Percentiles rank a stretch among this genome's conserved stretches.
phyloP scores from a whole-genome alignment of 352 stramenopile species.

The Sclerospora graminicola region DNA sequence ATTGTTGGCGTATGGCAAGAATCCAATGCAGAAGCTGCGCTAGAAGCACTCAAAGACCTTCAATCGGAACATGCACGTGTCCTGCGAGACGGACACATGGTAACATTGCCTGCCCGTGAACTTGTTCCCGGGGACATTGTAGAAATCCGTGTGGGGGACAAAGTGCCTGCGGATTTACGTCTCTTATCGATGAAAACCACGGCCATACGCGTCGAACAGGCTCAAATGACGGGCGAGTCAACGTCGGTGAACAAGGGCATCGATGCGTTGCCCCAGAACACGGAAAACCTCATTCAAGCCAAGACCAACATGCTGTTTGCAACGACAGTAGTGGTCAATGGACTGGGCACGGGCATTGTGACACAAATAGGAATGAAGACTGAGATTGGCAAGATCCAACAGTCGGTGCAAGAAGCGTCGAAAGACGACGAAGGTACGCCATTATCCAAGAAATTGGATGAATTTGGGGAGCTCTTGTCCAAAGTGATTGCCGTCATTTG shows the following conservation, averaged over 20 bases:
- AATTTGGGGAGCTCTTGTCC: slow-evolving; percentile 95
- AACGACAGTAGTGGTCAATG: slow-evolving; percentile 95
- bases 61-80: slow-evolving; percentile 89
- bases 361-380: slow-evolving; percentile 95
- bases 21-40: slow-evolving; percentile 87
- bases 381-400: slow-evolving; percentile 98
- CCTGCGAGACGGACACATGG: slow-evolving; percentile 77
- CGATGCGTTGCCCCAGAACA: slow-evolving; percentile 49
- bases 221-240: slow-evolving; percentile 94
- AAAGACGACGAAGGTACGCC: slow-evolving; percentile 93
- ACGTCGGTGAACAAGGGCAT: slow-evolving; percentile 90
- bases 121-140: slow-evolving; percentile 97
- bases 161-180: slow-evolving; percentile 94
- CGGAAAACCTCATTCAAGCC: slow-evolving; percentile 81
- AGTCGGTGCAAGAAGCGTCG: slow-evolving; percentile 87
- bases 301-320: slow-evolving; percentile 97
- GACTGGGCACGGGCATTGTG: slow-evolving; percentile 89
- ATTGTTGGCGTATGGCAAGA: slow-evolving; percentile 96
- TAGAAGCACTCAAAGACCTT: slow-evolving; percentile 94
- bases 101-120: slow-evolving; percentile 77
- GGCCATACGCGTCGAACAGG: slow-evolving; percentile 92
- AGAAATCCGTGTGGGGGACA: slow-evolving; percentile 93
- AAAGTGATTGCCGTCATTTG: slow-evolving; percentile 97
- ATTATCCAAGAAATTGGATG: slow-evolving; percentile 96
- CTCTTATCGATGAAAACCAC: slow-evolving; percentile 92